Conservation (phyloP, 108 stramenopile species). For the Pseudonitzschia delicatissima region DNA sequence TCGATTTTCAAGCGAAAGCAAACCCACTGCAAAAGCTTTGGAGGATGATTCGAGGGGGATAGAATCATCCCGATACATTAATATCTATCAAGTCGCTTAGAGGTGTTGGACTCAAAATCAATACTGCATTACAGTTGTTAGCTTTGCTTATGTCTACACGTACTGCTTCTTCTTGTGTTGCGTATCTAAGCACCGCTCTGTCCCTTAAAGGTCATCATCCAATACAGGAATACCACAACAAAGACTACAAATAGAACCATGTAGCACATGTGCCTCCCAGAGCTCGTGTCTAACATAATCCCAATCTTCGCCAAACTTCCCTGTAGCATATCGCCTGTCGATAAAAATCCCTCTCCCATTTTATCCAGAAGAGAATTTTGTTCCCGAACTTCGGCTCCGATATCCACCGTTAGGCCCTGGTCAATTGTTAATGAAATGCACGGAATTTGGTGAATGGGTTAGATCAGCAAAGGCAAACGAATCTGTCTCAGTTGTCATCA, state of each 20-base stretch:
- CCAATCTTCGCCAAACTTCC: slow-evolving; percentile 73
- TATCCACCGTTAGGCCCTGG: slow-evolving; percentile 79
- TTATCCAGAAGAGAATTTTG: slow-evolving; percentile 83
- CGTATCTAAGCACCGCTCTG: slow-evolving; percentile 32
- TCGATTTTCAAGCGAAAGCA: slow-evolving; percentile 53
- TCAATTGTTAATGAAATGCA: not conserved
- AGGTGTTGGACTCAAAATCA: no score
- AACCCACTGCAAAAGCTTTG: slow-evolving; percentile 38
- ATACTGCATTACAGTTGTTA: no score
- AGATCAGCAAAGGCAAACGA: not conserved
- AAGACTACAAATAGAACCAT: slow-evolving; percentile 82
- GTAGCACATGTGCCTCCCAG: slow-evolving; percentile 87
- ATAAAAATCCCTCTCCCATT: slow-evolving; percentile 82
- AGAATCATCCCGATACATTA: slow-evolving; percentile 1
- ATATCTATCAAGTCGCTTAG: no score
- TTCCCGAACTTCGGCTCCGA: slow-evolving; percentile 85
- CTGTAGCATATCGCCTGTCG: slow-evolving; percentile 68
- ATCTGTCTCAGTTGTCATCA: no score
- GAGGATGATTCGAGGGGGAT: slow-evolving; percentile 34
- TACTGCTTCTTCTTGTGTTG: no score
- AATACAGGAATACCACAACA: slow-evolving; percentile 82
- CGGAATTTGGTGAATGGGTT: not conserved
- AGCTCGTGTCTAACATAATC: slow-evolving; percentile 80
- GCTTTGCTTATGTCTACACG: no score
- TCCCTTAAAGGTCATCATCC: slow-evolving; percentile 67